Percentiles rank a stretch among this genome's conserved stretches.
phyloP scores from a whole-genome alignment of 768 basidiomycete genomes.

The Xerocomus brunneocitrinus region DNA sequence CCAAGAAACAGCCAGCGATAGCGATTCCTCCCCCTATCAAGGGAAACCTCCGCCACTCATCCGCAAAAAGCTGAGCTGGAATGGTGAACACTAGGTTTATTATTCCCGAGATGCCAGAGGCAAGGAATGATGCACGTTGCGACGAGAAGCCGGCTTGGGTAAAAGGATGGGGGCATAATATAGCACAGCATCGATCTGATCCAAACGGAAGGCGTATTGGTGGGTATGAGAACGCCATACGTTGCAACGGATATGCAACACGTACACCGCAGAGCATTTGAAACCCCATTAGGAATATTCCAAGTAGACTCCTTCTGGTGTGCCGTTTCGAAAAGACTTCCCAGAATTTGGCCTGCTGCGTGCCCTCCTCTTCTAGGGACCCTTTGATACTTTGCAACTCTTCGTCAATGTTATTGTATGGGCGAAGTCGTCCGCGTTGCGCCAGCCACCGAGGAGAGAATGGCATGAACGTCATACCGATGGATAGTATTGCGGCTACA shows the following conservation, averaged over 20 bases:
- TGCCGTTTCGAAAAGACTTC: conserved; percentile 29
- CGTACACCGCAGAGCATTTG: conserved; percentile 35
- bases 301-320: conserved; percentile 35
- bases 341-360: conserved; percentile 17
- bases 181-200: conserved; percentile 25
- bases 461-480: conserved; percentile 23
- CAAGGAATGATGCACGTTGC: conserved; percentile 45
- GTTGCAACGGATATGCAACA: neutral
- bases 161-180: conserved; percentile 45
- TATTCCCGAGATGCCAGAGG: conserved; percentile 47
- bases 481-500: conserved; percentile 13
- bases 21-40: conserved; percentile 41
- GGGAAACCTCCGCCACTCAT: conserved; percentile 35
- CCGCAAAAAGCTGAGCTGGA: conserved; percentile 35
- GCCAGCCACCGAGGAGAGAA: conserved; percentile 27
- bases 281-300: conserved; percentile 42
- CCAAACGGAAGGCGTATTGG: neutral
- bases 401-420: conserved; percentile 12
- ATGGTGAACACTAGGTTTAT: conserved; percentile 39
- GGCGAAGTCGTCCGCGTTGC: conserved; percentile 27
- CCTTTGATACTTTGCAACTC: conserved; percentile 18
- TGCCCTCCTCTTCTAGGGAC: conserved; percentile 22
- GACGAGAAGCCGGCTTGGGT: conserved; percentile 47
- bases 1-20: conserved; percentile 36
- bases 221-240: neutral